Evolutionary conservation across 1,284 basidiomycete species (phyloP).

Genomic region (Ganoderma lingzhi): DNA sequence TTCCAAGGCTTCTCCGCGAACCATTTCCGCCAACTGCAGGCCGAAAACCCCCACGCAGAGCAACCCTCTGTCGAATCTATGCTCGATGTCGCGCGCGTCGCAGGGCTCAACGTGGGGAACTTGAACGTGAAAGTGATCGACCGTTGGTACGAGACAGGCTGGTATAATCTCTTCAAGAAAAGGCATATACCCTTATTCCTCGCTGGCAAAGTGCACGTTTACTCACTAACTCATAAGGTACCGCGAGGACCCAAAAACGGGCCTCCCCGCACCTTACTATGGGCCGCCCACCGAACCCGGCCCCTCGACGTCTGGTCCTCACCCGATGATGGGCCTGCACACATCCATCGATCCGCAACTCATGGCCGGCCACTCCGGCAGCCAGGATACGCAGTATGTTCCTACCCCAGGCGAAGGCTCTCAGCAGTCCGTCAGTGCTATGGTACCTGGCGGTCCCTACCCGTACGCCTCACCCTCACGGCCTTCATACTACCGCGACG

Average conservation of each 20-base stretch:
- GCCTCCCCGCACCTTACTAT: slow-evolving; percentile 35
- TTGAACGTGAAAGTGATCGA: slow-evolving; percentile 74
- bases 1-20: slow-evolving; percentile 65
- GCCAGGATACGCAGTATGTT: slow-evolving; percentile 4
- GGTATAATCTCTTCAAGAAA: slow-evolving; percentile 74
- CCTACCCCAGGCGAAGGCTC: slow-evolving; percentile 19
- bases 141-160: slow-evolving; percentile 77
- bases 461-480: slow-evolving; percentile 17
- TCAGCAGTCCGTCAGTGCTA: slow-evolving; percentile 13
- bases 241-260: slow-evolving; percentile 39
- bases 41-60: slow-evolving; percentile 49
- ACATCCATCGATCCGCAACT: slow-evolving; percentile 33
- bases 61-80: slow-evolving; percentile 71
- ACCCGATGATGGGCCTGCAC: slow-evolving; percentile 23
- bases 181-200: slow-evolving; percentile 47
- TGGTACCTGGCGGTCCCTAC: slow-evolving; percentile 12
- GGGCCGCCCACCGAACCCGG: slow-evolving; percentile 22
- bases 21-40: slow-evolving; percentile 29
- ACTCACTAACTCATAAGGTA: slow-evolving; percentile 14
- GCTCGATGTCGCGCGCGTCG: slow-evolving; percentile 65
- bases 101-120: slow-evolving; percentile 72
- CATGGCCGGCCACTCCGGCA: slow-evolving; percentile 12
- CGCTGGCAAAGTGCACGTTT: background rate
- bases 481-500: slow-evolving; percentile 19
- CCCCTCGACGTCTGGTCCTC: slow-evolving; percentile 9